Conservation (phyloP, 306 rosid species). For the Cercis canadensis region DNA sequence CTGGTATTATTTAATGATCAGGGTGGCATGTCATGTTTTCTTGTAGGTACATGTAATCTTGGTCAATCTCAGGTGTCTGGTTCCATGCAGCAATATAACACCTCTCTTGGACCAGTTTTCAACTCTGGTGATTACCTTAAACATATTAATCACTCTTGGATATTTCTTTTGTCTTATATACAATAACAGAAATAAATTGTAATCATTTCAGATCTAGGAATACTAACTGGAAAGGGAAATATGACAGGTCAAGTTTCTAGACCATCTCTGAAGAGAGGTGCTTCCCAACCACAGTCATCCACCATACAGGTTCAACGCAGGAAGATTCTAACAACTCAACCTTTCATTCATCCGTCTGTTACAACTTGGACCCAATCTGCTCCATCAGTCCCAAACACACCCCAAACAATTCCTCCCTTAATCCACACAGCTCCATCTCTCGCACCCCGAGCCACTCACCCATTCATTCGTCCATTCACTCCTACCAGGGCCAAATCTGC, state of each 20-base stretch:
- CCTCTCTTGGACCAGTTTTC: slow-evolving; percentile 18
- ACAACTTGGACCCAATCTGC: slow-evolving; percentile 15
- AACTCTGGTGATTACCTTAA: slow-evolving; percentile 33
- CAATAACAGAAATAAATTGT: slow-evolving; percentile 14
- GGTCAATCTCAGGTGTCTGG: slow-evolving; percentile 37
- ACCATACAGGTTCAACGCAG: slow-evolving; percentile 33
- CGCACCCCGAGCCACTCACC: slow-evolving; percentile 10
- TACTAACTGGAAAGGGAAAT: slow-evolving; percentile 29
- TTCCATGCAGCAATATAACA: slow-evolving; percentile 36
- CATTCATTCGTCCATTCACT: slow-evolving; percentile 5
- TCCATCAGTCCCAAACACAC: slow-evolving; percentile 28
- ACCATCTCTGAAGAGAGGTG: slow-evolving; percentile 42
- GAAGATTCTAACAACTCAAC: slow-evolving; percentile 24
- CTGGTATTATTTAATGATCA: slow-evolving; percentile 20
- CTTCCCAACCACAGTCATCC: slow-evolving; percentile 36
- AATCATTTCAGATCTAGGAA: slow-evolving; percentile 32
- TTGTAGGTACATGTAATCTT: slow-evolving; percentile 20
- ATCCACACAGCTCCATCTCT: slow-evolving; percentile 13
- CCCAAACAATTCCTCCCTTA: slow-evolving; percentile 31
- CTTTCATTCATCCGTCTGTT: slow-evolving; percentile 20
- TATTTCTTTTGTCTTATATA: not conserved
- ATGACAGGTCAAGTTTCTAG: slow-evolving; percentile 30
- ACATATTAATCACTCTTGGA: slow-evolving; percentile 13
- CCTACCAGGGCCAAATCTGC: slow-evolving; percentile 24
- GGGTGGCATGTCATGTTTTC: slow-evolving; percentile 15